These are phyloP conservation scores for Balansia obtecta DNA, from an alignment of 2,329 filamentous ascomycete species.

Conservation along the genomic window DNA sequence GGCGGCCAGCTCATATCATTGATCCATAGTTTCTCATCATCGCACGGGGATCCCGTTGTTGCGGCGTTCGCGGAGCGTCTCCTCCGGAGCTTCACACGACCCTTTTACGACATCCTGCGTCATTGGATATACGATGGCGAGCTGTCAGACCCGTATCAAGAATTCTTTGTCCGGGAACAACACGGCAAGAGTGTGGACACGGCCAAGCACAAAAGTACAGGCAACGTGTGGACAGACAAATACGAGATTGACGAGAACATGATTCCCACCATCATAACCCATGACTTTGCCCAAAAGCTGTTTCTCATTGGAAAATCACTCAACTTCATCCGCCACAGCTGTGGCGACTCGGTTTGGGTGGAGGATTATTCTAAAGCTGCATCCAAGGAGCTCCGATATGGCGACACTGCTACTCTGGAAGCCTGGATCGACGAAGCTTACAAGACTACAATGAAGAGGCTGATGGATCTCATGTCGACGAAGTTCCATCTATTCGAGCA, in stretches of 20 bases:
- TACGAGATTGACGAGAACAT: slow-evolving; percentile 76
- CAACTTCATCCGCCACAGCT: slow-evolving; percentile 96
- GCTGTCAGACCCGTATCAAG: slow-evolving; percentile 85
- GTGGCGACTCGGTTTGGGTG: slow-evolving; percentile 88
- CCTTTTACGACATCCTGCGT: slow-evolving; percentile 92
- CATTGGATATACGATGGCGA: slow-evolving; percentile 99
- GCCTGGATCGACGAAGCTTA: slow-evolving; percentile 94
- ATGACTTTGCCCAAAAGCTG: slow-evolving; percentile 90
- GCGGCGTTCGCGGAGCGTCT: slow-evolving; percentile 85
- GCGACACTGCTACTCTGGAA: slow-evolving; percentile 83
- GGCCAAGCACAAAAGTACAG: slow-evolving; percentile 48
- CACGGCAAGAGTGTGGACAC: slow-evolving; percentile 37
- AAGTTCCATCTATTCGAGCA: slow-evolving; percentile 96
- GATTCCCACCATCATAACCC: slow-evolving; percentile 86
- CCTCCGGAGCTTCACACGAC: slow-evolving; percentile 73
- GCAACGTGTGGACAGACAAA: slow-evolving; percentile 96
- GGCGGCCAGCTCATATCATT: slow-evolving; percentile 88
- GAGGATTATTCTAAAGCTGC: slow-evolving; percentile 88
- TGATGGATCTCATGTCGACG: slow-evolving; percentile 85
- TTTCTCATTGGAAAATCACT: slow-evolving; percentile 96
- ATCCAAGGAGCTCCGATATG: slow-evolving; percentile 84
- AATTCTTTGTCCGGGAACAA: slow-evolving; percentile 91
- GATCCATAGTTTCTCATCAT: slow-evolving; percentile 86
- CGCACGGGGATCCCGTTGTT: slow-evolving; percentile 91
- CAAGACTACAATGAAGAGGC: slow-evolving; percentile 91